Conservation (phyloP, 331 rosid species). For the Acacia pycnantha region DNA sequence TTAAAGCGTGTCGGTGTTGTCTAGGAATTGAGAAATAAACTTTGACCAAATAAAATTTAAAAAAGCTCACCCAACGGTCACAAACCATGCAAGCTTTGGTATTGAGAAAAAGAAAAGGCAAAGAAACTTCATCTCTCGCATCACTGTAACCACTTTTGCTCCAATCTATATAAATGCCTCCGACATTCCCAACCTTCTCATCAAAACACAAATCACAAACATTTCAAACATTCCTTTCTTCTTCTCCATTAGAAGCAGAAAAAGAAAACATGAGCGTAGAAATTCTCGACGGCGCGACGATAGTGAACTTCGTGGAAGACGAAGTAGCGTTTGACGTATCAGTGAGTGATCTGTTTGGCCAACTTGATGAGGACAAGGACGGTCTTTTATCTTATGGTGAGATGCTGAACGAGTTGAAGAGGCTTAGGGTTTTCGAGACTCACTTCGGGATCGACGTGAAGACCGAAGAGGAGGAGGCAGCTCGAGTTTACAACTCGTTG, state of each 20-base stretch:
- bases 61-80: background rate
- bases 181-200: background rate
- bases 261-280: background rate
- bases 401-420: background rate
- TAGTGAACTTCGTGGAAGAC: background rate
- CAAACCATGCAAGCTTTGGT: background rate
- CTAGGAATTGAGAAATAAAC: background rate
- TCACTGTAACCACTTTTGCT: background rate
- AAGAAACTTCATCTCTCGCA: background rate
- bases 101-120: background rate
- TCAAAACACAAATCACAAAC: background rate
- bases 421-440: background rate
- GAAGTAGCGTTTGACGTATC: background rate
- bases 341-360: background rate
- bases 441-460: background rate
- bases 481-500: background rate
- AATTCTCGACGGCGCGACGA: background rate
- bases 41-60: background rate
- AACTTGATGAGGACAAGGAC: background rate
- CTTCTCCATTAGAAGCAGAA: background rate
- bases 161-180: background rate
- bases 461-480: background rate
- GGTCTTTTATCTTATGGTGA: background rate
- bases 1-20: background rate
- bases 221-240: background rate